phyloP scores from a whole-genome alignment of 139 green algal genomes.

The Chlorella vulgaris region DNA sequence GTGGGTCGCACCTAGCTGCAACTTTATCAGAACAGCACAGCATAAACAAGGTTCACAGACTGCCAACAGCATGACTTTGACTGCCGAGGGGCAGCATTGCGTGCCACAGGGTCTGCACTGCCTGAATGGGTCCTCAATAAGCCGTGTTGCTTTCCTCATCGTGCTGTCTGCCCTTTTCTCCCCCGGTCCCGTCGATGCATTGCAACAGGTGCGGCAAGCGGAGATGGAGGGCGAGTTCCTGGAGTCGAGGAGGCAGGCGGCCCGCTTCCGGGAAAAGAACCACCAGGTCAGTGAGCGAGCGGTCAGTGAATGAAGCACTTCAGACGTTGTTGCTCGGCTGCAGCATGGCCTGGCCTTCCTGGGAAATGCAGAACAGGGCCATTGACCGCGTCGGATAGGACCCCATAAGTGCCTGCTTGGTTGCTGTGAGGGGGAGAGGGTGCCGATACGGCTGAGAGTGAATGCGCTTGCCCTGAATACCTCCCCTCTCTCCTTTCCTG shows the following conservation, averaged over 20 bases:
- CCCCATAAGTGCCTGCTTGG: too few species aligned
- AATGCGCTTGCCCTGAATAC: not conserved
- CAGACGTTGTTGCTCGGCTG: not conserved
- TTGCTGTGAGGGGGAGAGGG: too few species aligned
- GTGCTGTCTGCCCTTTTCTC: not conserved
- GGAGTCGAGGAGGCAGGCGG: slow-evolving; percentile 49
- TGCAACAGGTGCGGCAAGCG: slow-evolving; percentile 40
- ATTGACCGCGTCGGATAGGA: too few species aligned
- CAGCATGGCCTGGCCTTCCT: not conserved
- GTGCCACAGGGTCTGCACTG: not conserved
- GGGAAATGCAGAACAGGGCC: too few species aligned
- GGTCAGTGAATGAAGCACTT: not conserved
- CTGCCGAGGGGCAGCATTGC: not conserved
- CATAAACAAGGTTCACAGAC: not conserved
- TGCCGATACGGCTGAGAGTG: too few species aligned
- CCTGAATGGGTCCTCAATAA: not conserved
- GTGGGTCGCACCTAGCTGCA: slow-evolving; percentile 9
- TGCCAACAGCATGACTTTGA: not conserved
- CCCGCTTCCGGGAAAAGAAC: slow-evolving; percentile 37
- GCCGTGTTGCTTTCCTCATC: not conserved
- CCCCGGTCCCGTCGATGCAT: not conserved
- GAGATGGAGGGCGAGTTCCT: slow-evolving; percentile 63
- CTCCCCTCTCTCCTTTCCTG: not conserved
- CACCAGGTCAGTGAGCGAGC: not conserved
- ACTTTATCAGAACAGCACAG: not conserved